Conservation (phyloP, 1,284 basidiomycete species). For the Cutaneotrichosporon sp. region DNA sequence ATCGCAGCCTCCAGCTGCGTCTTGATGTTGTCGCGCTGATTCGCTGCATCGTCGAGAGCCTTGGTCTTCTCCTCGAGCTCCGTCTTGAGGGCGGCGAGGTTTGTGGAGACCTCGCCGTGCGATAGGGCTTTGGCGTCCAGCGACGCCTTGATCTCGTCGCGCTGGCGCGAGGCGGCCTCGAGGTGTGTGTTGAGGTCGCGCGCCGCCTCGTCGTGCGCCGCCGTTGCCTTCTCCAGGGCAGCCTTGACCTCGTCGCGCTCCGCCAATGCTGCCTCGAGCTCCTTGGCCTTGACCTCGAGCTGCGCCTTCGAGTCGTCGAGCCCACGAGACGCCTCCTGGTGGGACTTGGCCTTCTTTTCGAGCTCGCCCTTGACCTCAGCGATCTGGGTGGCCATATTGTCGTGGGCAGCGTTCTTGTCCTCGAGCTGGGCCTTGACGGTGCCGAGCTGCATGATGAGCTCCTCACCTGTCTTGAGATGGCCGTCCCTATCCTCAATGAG, state of each 20-base stretch:
- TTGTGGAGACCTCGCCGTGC: conserved; percentile 13
- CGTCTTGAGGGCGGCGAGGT: conserved; percentile 5
- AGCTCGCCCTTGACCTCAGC: conserved; percentile 3
- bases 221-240: conserved; percentile 10
- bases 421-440: conserved; percentile 2
- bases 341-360: conserved; percentile 11
- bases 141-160: conserved; percentile 4
- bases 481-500: conserved; percentile 11
- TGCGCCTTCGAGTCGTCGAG: conserved; percentile 7
- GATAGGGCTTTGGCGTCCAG: conserved; percentile 10
- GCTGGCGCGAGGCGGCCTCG: not conserved
- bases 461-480: conserved; percentile 1
- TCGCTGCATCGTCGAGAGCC: conserved; percentile 4
- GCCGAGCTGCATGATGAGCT: not conserved
- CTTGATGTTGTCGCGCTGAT: conserved; percentile 19
- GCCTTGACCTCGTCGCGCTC: conserved; percentile 8
- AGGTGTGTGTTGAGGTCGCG: conserved; percentile 20
- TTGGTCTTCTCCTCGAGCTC: conserved; percentile 13
- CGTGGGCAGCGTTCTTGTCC: not conserved
- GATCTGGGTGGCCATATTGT: not conserved
- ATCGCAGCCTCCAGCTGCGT: conserved; percentile 7
- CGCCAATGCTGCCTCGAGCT: not conserved
- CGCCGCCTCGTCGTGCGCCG: conserved; percentile 12
- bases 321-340: conserved; percentile 8
- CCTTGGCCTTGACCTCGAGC: conserved; percentile 11